These are phyloP conservation scores for Alternaria atra DNA, from an alignment of 2,329 filamentous ascomycete genomes.

Conservation along the genomic window DNA sequence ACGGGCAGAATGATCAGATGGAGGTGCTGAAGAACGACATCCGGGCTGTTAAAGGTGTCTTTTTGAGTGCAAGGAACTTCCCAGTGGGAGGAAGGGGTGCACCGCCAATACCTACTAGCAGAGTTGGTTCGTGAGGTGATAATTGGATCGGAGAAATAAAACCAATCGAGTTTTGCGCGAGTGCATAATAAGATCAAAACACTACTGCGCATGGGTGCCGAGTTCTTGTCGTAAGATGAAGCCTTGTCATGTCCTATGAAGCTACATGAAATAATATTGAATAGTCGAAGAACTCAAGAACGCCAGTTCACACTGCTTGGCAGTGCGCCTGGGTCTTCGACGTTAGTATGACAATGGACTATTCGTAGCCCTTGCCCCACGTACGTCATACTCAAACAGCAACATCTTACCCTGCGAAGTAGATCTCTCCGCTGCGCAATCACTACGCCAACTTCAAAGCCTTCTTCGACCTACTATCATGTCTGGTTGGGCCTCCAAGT, in stretches of 20 bases:
- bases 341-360: neutral
- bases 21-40: slow-evolving; percentile 78
- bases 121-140: slow-evolving; percentile 24
- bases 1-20: slow-evolving; percentile 73
- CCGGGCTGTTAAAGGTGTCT: slow-evolving; percentile 78
- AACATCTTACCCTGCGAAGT: slow-evolving; percentile 6
- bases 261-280: neutral
- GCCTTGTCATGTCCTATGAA: neutral
- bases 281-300: neutral
- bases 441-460: neutral
- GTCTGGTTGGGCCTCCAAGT: slow-evolving; percentile 43
- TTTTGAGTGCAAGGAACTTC: slow-evolving; percentile 79
- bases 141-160: neutral
- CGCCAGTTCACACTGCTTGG: slow-evolving; percentile 2
- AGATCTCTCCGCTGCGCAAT: slow-evolving; percentile 3
- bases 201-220: neutral
- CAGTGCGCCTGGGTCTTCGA: slow-evolving; percentile 4
- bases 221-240: neutral
- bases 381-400: slow-evolving; percentile 29
- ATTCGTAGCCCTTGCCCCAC: slow-evolving; percentile 18
- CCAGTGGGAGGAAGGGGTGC: slow-evolving; percentile 49
- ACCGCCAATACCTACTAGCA: slow-evolving; percentile 31
- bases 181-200: neutral
- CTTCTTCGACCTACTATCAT: slow-evolving; percentile 17
- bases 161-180: neutral